These are phyloP conservation scores for Leccinum variabile DNA, from an alignment of 1,284 basidiomycete species.

Conservation along the genomic window DNA sequence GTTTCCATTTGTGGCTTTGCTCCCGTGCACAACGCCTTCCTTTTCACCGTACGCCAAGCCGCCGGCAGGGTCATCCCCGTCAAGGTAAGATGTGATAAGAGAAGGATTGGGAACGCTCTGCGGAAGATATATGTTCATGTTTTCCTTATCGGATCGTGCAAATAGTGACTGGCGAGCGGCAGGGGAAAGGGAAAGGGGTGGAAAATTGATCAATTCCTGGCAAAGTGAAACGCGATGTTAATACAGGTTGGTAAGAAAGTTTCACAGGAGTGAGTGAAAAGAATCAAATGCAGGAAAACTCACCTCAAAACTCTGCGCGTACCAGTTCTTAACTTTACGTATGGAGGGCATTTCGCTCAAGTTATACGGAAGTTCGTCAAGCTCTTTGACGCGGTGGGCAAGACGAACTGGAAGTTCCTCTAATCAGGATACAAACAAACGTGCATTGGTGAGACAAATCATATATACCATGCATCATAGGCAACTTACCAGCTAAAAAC, in stretches of 20 bases:
- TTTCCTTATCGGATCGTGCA: conserved; percentile 41
- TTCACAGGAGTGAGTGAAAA: background rate
- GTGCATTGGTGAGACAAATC: background rate
- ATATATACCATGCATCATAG: background rate
- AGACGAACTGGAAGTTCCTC: conserved; percentile 84
- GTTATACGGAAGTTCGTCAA: conserved; percentile 91
- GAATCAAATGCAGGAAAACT: conserved; percentile 1
- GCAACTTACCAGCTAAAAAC: conserved; percentile 24
- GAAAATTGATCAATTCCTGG: conserved; percentile 86
- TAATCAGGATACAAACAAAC: background rate
- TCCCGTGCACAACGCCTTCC: conserved; percentile 15
- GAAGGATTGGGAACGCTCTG: conserved; percentile 74
- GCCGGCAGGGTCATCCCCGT: conserved; percentile 19
- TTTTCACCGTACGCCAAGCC: conserved; percentile 21
- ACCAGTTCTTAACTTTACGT: conserved; percentile 97
- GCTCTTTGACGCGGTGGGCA: conserved; percentile 94
- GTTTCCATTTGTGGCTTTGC: conserved; percentile 13
- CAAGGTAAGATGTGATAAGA: conserved; percentile 30
- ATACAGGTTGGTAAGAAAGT: background rate
- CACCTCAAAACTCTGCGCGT: conserved; percentile 98
- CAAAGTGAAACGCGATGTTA: conserved; percentile 1
- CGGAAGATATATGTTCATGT: conserved; percentile 47
- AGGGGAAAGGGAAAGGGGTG: conserved; percentile 66
- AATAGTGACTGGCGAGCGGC: conserved; percentile 71
- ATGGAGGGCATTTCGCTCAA: conserved; percentile 92